Evolutionary conservation across 2,329 filamentous ascomycete species (phyloP), one percentile per base, ranked within the genome.

Genomic region (Colletotrichum spaethianum): DNA sequence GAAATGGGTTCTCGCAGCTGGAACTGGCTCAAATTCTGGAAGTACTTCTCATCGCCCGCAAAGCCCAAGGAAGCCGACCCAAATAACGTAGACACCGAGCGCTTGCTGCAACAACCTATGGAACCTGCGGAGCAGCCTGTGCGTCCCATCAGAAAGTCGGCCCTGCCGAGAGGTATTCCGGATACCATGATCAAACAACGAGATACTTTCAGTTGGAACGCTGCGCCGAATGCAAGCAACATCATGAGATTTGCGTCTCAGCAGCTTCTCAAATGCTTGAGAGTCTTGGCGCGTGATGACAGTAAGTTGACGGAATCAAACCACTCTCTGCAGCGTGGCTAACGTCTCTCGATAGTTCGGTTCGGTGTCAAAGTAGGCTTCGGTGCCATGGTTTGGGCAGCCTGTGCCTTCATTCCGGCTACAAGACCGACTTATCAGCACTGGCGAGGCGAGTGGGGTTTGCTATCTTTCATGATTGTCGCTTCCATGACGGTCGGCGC

Each of bases 401-500:
- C 96, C 81, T 93, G 97, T 76, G 93, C 96, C 2, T 99, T 98
- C 78, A 88, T 98, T 42, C 89, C 91, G 0, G 84, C 88, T 11
- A 97, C 95, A 2, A 87, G 95, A 63, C 93, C 93, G 0, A 88
- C 93, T 26, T 99, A 98, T 80, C 88, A 91, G 63, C 92, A 93
- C 77, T 98, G 95, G 94, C 89, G 96, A 80, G 96, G 96, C 38
- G 96, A 99, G 86, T 99, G 96, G 96, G 96, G 96, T 28, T 87
- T 99, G 2, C 82, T 99, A 67, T 98, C 95, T 0, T 98, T 98
- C 85, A 98, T 98, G 96, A 91, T 98, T 79, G 96, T 99, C 31
- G 97, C 95, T 79, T 95, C 94, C 46, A 98, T 98, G 95, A 99
- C 96, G 0, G 96, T 98, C 28, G 96, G 96, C 36, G 95, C 96